These are phyloP conservation scores for Maudiozyma saulgeensis DNA, from an alignment of 805 yeast genomes.

Conservation along the genomic window DNA sequence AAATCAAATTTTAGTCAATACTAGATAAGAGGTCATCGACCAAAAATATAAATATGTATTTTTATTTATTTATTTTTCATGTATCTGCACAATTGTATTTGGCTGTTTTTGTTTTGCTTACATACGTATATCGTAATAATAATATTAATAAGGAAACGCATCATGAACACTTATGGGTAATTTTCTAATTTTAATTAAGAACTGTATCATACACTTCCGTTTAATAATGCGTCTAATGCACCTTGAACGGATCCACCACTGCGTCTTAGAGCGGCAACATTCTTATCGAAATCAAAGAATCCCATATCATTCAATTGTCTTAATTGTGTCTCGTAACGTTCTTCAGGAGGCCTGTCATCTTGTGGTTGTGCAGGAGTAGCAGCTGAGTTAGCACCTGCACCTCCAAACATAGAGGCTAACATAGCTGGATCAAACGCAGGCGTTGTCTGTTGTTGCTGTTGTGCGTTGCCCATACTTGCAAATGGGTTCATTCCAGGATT, in stretches of 20 bases:
- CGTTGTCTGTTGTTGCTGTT: slow-evolving; percentile 4
- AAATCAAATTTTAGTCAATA: too few relatives aligned
- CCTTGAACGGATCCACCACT: slow-evolving; percentile 97
- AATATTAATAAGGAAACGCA: too few relatives aligned
- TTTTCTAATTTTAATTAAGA: not conserved
- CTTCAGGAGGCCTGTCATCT: slow-evolving; percentile 73
- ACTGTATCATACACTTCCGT: slow-evolving; percentile 29
- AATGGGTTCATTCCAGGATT: slow-evolving; percentile 15
- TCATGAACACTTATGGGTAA: too few relatives aligned
- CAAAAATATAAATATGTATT: too few relatives aligned
- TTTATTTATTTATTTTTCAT: too few relatives aligned
- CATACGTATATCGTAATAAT: too few relatives aligned
- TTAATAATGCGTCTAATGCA: slow-evolving; percentile 79
- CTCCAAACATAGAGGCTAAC: slow-evolving; percentile 33
- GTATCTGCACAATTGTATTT: too few relatives aligned
- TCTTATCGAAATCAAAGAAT: slow-evolving; percentile 84
- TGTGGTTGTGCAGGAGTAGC: slow-evolving; percentile 21
- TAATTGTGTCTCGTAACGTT: slow-evolving; percentile 59
- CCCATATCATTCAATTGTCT: slow-evolving; percentile 78
- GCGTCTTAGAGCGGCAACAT: slow-evolving; percentile 85
- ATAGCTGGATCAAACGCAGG: slow-evolving; percentile 43
- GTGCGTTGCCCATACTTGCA: slow-evolving; percentile 5
- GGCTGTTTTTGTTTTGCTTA: too few relatives aligned
- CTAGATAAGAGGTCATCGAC: too few relatives aligned
- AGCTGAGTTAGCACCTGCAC: slow-evolving; percentile 2